Evolutionary conservation across 2,329 filamentous ascomycete genomes (phyloP), one percentile per base, ranked within the genome.

Genomic region (Fusarium abutilonis): DNA sequence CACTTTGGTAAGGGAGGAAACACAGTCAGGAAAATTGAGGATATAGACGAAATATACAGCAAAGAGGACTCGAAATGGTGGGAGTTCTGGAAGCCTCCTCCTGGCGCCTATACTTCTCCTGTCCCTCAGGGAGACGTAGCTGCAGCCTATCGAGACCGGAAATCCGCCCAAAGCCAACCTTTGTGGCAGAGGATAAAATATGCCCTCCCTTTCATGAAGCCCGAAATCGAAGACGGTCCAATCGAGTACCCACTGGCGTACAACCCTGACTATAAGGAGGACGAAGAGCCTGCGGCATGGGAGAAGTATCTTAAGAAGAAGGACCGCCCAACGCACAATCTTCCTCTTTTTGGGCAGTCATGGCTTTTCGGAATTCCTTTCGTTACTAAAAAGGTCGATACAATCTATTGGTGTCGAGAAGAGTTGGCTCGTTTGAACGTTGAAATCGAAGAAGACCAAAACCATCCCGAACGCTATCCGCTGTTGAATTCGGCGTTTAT

Each of bases 401-500:
- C 90, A 0, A 98, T 99, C 64, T 93, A 96, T 72, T 90, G 93
- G 80, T 96, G 92, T 68, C 90, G 95, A 4, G 86, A 88, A 63
- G 90, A 98, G 74, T 77, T 99, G 26, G 93, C 95, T 15, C 86
- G 91, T 13, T 80, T 98, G 15, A 99, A 98, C 66, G 72, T 93
- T 48, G 93, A 98, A 73, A 97, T 99, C 50, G 93, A 97, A 68
- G 81, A 89, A 40, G 95, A 98, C 66, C 95, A 99, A 73, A 84
- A 89, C 49, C 83, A 95, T 44, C 89, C 91, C 0, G 93, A 97
- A 66, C 87, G 89, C 5, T 98, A 92, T 62, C 93, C 94, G 0
- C 78, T 93, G 42, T 96, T 97, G 93, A 97, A 91, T 70, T 97
- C 94, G 1, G 95, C 95, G 1, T 99, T 99, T 69, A 93, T 99